Conservation (phyloP, 2,329 filamentous ascomycete genomes). For the Penicillium nordicum region DNA sequence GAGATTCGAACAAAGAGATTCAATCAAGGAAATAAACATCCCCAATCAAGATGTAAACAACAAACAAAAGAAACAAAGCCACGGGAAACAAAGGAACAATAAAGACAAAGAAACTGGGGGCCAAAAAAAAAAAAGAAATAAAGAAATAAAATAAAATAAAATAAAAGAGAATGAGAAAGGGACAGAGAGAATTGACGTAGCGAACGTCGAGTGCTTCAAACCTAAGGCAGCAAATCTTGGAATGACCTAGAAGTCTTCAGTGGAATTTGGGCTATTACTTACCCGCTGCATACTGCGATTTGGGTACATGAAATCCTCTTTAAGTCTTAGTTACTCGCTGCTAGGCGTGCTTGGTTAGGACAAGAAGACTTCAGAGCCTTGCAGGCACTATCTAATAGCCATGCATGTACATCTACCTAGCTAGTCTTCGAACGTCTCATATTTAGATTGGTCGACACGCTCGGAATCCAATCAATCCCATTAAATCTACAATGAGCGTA, state of each 20-base stretch:
- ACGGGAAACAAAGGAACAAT: not conserved
- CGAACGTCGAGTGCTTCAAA: not conserved
- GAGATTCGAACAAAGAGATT: not conserved
- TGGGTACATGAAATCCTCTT: not conserved
- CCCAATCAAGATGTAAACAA: no score
- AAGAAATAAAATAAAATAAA: not conserved
- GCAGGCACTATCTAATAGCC: not conserved
- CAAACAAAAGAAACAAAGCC: not conserved
- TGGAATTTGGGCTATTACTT: not conserved
- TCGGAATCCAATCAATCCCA: not conserved
- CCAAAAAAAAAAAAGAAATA: not conserved
- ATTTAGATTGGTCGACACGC: not conserved
- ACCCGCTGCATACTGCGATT: not conserved
- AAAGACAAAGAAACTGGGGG: not conserved
- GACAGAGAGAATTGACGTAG: not conserved
- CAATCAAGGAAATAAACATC: not conserved
- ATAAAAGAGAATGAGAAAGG: not conserved
- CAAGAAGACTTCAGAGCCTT: not conserved
- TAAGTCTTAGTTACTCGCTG: not conserved
- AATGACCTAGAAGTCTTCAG: not conserved
- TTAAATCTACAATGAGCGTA: not conserved
- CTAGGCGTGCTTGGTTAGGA: not conserved
- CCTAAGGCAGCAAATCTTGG: not conserved
- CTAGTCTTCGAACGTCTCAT: not conserved
- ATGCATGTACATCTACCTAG: not conserved